Percentiles rank a stretch among this genome's conserved stretches.
Evolutionary conservation across 371 early-diverging fungal species (phyloP).

Genomic region (Mucor circinelloides): DNA sequence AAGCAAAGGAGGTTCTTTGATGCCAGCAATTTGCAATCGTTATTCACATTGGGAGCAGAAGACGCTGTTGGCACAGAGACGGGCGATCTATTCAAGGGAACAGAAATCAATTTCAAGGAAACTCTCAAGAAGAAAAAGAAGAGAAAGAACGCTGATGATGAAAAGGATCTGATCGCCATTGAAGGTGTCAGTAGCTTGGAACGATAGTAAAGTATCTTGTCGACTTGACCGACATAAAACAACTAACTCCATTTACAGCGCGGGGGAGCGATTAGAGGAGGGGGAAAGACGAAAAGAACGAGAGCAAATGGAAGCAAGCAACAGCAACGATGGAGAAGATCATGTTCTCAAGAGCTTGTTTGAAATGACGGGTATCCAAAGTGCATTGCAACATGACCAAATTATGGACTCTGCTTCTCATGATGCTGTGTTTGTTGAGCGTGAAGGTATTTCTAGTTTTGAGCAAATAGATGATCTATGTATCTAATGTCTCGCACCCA

Average conservation of each 20-base stretch:
- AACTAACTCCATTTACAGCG: constrained; percentile 1
- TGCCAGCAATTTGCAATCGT: constrained; percentile 71
- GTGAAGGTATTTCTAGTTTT: constrained; percentile 64
- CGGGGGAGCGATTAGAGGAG: constrained; percentile 26
- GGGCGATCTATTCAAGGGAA: constrained; percentile 67
- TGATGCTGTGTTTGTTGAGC: constrained; percentile 70
- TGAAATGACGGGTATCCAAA: constrained; percentile 82
- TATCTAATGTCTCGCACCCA: not conserved
- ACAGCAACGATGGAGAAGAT: constrained; percentile 26
- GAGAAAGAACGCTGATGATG: constrained; percentile 31
- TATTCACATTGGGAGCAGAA: constrained; percentile 79
- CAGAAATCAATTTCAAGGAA: constrained; percentile 49
- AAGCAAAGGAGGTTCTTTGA: constrained; percentile 91
- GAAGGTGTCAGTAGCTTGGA: constrained; percentile 61
- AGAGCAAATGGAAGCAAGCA: constrained; percentile 19
- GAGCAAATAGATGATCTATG: not conserved
- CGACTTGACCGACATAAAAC: not conserved
- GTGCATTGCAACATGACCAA: constrained; percentile 86
- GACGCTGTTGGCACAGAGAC: constrained; percentile 68
- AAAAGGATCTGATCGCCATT: constrained; percentile 41
- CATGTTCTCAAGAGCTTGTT: constrained; percentile 75
- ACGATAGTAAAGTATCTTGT: constrained; percentile 49
- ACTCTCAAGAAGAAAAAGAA: constrained; percentile 26
- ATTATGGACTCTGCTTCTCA: constrained; percentile 73
- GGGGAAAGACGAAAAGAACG: constrained; percentile 21